These are phyloP conservation scores for Fusarium bactridioides DNA, from an alignment of 2,329 filamentous ascomycete species.

Conservation along the genomic window DNA sequence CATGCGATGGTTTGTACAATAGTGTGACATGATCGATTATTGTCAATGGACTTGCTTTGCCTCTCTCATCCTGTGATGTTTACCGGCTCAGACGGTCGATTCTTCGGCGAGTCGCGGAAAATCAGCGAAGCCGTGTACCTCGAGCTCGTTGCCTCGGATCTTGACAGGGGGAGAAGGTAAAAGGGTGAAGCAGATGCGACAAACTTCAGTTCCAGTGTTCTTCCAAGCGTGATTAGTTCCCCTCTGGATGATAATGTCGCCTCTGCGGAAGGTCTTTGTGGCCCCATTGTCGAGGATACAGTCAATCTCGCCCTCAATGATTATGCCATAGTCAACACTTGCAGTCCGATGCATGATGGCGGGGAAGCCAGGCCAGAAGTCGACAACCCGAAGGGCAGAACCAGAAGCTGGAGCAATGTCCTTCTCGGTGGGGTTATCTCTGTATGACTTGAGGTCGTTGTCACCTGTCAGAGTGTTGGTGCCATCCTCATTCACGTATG, in stretches of 20 bases:
- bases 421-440: constrained; percentile 24
- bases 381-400: constrained; percentile 29
- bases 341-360: constrained; percentile 35
- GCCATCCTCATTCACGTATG: constrained; percentile 27
- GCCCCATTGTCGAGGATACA: constrained; percentile 34
- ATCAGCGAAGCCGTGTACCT: constrained; percentile 35
- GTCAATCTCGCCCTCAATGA: constrained; percentile 35
- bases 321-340: constrained; percentile 35
- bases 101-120: constrained; percentile 30
- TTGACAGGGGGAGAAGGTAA: constrained; percentile 29
- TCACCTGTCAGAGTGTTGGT: constrained; percentile 18
- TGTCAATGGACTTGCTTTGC: not conserved
- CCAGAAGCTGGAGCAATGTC: constrained; percentile 30
- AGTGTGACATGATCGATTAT: not conserved
- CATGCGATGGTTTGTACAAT: not conserved
- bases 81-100: not conserved
- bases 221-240: constrained; percentile 39
- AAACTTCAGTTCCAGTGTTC: constrained; percentile 27
- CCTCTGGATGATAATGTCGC: constrained; percentile 37
- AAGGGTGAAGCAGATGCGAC: constrained; percentile 36
- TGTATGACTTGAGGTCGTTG: constrained; percentile 27
- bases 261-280: constrained; percentile 23
- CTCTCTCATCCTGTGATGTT: not conserved
- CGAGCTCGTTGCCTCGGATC: constrained; percentile 30
- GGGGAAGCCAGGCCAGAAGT: constrained; percentile 33